Evolutionary conservation across 1,284 basidiomycete species (phyloP).

Genomic region (Austroboletus niveus): DNA sequence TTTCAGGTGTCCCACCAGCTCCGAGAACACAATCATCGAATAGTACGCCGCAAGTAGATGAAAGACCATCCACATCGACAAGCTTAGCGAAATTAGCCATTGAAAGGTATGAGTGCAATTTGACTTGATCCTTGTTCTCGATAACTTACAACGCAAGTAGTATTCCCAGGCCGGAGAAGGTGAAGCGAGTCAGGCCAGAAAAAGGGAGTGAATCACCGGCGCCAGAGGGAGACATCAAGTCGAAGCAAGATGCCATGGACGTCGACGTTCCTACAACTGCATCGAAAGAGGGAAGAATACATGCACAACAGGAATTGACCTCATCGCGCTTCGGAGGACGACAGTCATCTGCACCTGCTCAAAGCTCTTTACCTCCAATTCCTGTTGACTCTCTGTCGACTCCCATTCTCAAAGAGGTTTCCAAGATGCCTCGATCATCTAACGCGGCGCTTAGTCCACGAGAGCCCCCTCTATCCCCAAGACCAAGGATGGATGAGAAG

Average conservation of each 20-base stretch:
- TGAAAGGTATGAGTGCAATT: slow-evolving; percentile 53
- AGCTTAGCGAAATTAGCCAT: slow-evolving; percentile 54
- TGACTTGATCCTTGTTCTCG: neutral
- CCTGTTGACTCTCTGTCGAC: slow-evolving; percentile 19
- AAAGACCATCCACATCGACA: slow-evolving; percentile 29
- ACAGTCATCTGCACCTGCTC: slow-evolving; percentile 13
- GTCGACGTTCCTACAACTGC: slow-evolving; percentile 30
- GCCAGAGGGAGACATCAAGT: slow-evolving; percentile 30
- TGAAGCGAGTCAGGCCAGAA: slow-evolving; percentile 66
- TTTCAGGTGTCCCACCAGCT: slow-evolving; percentile 48
- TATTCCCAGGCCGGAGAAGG: slow-evolving; percentile 72
- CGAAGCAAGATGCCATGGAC: slow-evolving; percentile 39
- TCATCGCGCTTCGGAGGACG: slow-evolving; percentile 26
- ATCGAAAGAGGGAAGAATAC: slow-evolving; percentile 25
- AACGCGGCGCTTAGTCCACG: slow-evolving; percentile 30
- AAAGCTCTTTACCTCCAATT: slow-evolving; percentile 10
- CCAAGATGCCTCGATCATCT: slow-evolving; percentile 13
- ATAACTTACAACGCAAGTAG: slow-evolving; percentile 35
- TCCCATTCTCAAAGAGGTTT: slow-evolving; percentile 20
- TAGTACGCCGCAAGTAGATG: slow-evolving; percentile 17
- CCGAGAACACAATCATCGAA: slow-evolving; percentile 53
- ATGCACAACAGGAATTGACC: slow-evolving; percentile 15
- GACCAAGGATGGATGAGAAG: slow-evolving; percentile 30
- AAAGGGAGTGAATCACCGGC: slow-evolving; percentile 44
- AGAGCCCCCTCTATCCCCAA: slow-evolving; percentile 44